phyloP scores from a whole-genome alignment of 495 filamentous ascomycete species.

The Parachaetomium inaequale region DNA sequence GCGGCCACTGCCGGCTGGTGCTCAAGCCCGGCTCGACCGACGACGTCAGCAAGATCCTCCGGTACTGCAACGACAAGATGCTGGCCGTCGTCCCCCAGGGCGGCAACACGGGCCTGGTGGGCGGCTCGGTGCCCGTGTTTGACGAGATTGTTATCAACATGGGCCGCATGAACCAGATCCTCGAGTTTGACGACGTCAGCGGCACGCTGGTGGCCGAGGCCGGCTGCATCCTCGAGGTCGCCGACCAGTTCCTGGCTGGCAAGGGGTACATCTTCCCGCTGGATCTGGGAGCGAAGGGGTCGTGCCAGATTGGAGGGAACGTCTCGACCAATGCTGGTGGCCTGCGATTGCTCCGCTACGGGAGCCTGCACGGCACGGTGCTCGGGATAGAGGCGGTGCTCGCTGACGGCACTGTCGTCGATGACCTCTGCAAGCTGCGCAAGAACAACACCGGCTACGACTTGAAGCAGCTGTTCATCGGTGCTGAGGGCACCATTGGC shows the following conservation, averaged over 20 bases:
- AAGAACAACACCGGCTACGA: slow-evolving; percentile 99
- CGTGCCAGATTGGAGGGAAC: slow-evolving; percentile 97
- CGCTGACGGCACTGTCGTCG: slow-evolving; percentile 84
- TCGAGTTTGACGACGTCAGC: slow-evolving; percentile 88
- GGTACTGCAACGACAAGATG: slow-evolving; percentile 87
- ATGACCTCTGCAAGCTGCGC: slow-evolving; percentile 78
- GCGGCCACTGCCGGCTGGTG: slow-evolving; percentile 81
- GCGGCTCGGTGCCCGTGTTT: slow-evolving; percentile 91
- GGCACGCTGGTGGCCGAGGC: slow-evolving; percentile 86
- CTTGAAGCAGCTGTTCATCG: slow-evolving; percentile 96
- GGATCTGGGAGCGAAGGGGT: slow-evolving; percentile 94
- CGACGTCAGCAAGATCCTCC: slow-evolving; percentile 81
- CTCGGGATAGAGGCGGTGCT: slow-evolving; percentile 90
- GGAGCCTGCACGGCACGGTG: slow-evolving; percentile 87
- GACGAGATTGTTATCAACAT: slow-evolving; percentile 96
- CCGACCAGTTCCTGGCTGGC: slow-evolving; percentile 76
- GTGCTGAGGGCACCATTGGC: slow-evolving; percentile 89
- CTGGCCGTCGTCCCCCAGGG: slow-evolving; percentile 97
- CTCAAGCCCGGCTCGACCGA: slow-evolving; percentile 77
- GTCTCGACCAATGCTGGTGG: slow-evolving; percentile 96
- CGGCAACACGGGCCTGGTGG: slow-evolving; percentile 92
- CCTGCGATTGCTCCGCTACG: slow-evolving; percentile 84
- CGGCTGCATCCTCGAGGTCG: slow-evolving; percentile 84
- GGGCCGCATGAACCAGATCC: slow-evolving; percentile 81
- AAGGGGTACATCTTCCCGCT: slow-evolving; percentile 84